A percentile compares a stretch with the other conserved stretches of the same genome.
Evolutionary conservation across 257 asterid species (phyloP).

Genomic region (Solanum dulcamara): DNA sequence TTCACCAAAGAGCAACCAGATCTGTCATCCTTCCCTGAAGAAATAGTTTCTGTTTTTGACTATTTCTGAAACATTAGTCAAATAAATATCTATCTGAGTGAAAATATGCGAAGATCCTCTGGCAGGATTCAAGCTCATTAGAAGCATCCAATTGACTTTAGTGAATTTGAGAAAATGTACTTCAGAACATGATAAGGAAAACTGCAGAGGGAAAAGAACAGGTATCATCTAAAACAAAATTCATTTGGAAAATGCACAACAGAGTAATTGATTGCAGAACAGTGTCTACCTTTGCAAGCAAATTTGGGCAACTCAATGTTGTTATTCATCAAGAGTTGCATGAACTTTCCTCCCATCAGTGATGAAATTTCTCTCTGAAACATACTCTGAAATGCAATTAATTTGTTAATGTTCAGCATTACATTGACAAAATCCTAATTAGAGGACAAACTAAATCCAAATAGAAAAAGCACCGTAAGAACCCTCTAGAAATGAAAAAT

Average conservation of each 20-base stretch:
- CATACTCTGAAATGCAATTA: slow-evolving; percentile 36
- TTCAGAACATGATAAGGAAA: not conserved
- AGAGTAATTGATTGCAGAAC: not conserved
- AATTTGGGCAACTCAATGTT: slow-evolving; percentile 69
- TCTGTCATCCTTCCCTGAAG: not conserved
- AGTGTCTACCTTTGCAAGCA: slow-evolving; percentile 52
- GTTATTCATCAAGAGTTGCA: slow-evolving; percentile 67
- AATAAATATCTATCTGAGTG: not conserved
- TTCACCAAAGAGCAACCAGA: not conserved
- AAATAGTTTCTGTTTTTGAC: not conserved
- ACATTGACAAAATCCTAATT: not conserved
- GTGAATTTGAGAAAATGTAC: not conserved
- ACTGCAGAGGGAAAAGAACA: not conserved
- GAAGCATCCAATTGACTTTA: not conserved
- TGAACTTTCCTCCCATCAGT: slow-evolving; percentile 59
- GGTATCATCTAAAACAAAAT: not conserved
- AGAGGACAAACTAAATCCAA: not conserved
- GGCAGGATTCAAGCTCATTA: not conserved
- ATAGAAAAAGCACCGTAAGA: not conserved
- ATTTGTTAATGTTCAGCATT: slow-evolving; percentile 1
- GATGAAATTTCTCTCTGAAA: slow-evolving; percentile 64
- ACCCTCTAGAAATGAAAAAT: not conserved
- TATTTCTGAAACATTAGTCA: not conserved
- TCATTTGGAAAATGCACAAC: not conserved
- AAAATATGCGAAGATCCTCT: not conserved